These are phyloP conservation scores for Aspergillus sclerotioniger DNA, from an alignment of 495 filamentous ascomycete species.

Conservation along the genomic window DNA sequence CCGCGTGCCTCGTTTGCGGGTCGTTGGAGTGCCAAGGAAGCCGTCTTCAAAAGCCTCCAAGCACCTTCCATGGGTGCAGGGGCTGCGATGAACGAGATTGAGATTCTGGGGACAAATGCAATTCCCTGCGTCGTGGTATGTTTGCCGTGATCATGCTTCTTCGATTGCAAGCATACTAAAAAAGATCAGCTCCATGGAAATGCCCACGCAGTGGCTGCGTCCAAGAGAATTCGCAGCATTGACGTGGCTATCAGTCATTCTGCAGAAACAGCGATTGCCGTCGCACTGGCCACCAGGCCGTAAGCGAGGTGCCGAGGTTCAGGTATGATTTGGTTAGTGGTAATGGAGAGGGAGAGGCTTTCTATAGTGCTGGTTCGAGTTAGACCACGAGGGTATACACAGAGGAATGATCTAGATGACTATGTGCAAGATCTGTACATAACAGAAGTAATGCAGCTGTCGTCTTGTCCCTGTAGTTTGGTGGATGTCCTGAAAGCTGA, in stretches of 20 bases:
- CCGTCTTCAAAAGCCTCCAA: slow-evolving; percentile 91
- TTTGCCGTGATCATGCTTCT: background rate
- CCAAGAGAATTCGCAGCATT: slow-evolving; percentile 15
- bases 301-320: no score
- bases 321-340: background rate
- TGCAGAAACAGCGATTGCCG: slow-evolving; percentile 16
- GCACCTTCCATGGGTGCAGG: slow-evolving; percentile 65
- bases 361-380: no score
- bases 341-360: background rate
- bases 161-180: background rate
- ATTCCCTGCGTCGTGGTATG: slow-evolving; percentile 18
- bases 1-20: slow-evolving; percentile 86
- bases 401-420: no score
- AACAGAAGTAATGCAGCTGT: no score
- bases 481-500: no score
- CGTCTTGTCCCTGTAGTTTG: no score
- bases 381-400: no score
- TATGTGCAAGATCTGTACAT: no score
- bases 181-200: slow-evolving; percentile 17
- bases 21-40: slow-evolving; percentile 95
- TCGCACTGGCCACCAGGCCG: slow-evolving; percentile 15
- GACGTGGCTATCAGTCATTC: slow-evolving; percentile 24
- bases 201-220: slow-evolving; percentile 15
- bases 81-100: slow-evolving; percentile 87
- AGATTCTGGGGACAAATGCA: slow-evolving; percentile 64